Evolutionary conservation across 768 basidiomycete species (phyloP), one percentile per base, ranked within the genome.

Genomic region (Porpolomopsis calyptriformis): DNA sequence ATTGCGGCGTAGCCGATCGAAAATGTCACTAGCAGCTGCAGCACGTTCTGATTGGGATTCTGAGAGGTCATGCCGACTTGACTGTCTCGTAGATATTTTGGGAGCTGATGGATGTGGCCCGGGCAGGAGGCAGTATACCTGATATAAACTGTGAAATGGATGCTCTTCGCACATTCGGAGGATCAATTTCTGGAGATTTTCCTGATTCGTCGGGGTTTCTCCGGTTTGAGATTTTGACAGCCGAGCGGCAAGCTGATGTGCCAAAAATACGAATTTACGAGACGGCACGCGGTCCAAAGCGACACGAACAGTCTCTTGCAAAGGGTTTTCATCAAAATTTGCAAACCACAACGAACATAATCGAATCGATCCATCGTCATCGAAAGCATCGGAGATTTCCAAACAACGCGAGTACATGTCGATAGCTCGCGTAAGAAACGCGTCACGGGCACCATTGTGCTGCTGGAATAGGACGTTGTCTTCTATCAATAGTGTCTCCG

Each of bases 221-320:
- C 58, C 54, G 22, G 60, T 45, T 7, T 59, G 51, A 12, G 68
- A 48, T 36, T 66, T 74, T 10, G 82, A 76, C 24, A 98, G 71
- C 6, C 93, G 78, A n/a, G 94, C 92, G 0, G 91, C 81, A 4
- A 99, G 76, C 63, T 99, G 96, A 63, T 93, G 90, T 8, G 89
- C 81, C 45, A 98, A 72, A 61, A 91, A 89, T 36, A 94, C 74
- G 56, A 97, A 85, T 61, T 98, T 98, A 49, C 77, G 73, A 0
- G 92, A 87, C 1, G 92, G 86, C 31, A 93, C 74, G 2, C 72
- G 68, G 39, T 63, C 61, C 7, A 91, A 59, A 1, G 78, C 73
- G 1, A 47, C 52, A 35, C 29, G 66, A 53, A 59, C 82, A 51
- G 40, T 64, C 51, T 41, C 57, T 46, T 64, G 66, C 5, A 71